These are phyloP conservation scores for Chlorella vulgaris DNA, from an alignment of 139 green algal genomes.

Conservation along the genomic window DNA sequence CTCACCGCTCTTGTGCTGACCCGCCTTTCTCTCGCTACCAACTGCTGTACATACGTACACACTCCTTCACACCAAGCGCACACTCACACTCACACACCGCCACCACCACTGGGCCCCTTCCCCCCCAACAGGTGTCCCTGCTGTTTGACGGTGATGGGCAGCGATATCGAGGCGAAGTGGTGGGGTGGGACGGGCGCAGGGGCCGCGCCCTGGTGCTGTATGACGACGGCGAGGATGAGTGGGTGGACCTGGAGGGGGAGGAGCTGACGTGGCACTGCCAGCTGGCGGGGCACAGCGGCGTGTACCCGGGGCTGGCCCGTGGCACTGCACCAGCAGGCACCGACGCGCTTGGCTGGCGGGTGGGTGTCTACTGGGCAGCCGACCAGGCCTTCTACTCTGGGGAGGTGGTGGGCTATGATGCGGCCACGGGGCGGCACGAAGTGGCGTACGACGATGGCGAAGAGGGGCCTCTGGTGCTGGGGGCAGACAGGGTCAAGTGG, in stretches of 20 bases:
- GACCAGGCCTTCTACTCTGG: conserved; percentile 59
- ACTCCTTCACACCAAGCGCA: no score
- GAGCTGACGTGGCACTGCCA: conserved; percentile 47
- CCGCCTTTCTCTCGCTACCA: no score
- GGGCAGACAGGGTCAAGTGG: conserved; percentile 67
- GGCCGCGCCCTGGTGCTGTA: conserved; percentile 56
- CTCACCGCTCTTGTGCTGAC: no score
- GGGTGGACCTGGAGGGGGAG: conserved; percentile 64
- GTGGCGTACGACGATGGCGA: conserved; percentile 70
- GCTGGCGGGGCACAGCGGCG: conserved; percentile 13
- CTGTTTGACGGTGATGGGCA: conserved; percentile 52
- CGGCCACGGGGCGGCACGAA: conserved; percentile 50
- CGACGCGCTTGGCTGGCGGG: conserved; percentile 68
- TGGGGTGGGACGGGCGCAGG: conserved; percentile 36
- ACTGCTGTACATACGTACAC: no score
- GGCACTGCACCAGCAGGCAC: conserved; percentile 25
- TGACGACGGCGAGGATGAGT: conserved; percentile 77
- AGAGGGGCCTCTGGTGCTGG: conserved; percentile 44
- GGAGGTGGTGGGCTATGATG: conserved; percentile 56
- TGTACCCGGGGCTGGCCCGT: neutral
- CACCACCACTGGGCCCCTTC: no score
- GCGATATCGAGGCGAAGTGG: conserved; percentile 41
- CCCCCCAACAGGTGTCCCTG: conserved; percentile 42
- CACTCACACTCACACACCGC: neutral
- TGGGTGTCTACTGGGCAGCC: conserved; percentile 70